These are phyloP conservation scores for Stentor coeruleus DNA, from an alignment of 73 alveolate genomes.

Conservation along the genomic window DNA sequence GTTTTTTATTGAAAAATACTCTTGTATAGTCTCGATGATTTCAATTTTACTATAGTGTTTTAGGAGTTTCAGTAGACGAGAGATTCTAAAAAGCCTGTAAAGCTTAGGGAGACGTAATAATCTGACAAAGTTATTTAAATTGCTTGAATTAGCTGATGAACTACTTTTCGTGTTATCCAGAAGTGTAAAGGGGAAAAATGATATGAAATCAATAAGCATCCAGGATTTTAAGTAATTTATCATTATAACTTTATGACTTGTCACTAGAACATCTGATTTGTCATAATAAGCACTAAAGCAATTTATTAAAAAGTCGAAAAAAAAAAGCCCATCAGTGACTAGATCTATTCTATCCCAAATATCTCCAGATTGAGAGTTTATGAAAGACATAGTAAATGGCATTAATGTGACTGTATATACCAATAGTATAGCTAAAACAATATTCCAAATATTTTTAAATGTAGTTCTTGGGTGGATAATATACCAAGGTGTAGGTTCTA, in stretches of 20 bases:
- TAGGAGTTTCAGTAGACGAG: slow-evolving; percentile 44
- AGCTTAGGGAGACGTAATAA: slow-evolving; percentile 57
- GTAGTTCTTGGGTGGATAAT: not conserved
- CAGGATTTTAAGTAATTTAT: slow-evolving; percentile 50
- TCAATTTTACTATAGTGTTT: slow-evolving; percentile 37
- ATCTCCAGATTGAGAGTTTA: not conserved
- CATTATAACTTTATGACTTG: slow-evolving; percentile 31
- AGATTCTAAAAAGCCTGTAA: slow-evolving; percentile 48
- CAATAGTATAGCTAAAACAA: not conserved
- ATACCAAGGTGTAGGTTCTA: not conserved
- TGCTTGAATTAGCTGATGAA: slow-evolving; percentile 15
- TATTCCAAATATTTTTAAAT: not conserved
- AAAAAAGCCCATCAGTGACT: slow-evolving; percentile 19
- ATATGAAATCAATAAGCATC: slow-evolving; percentile 58
- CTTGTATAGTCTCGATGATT: slow-evolving; percentile 37
- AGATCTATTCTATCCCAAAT: not conserved
- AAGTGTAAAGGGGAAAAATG: slow-evolving; percentile 40
- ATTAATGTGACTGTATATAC: not conserved
- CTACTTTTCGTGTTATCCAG: not conserved
- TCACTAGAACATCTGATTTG: slow-evolving; percentile 48
- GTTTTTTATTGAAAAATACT: slow-evolving; percentile 37
- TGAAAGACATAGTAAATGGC: not conserved
- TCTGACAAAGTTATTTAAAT: slow-evolving; percentile 41
- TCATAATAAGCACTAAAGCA: slow-evolving; percentile 60
- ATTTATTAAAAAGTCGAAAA: slow-evolving; percentile 57